Conservation (phyloP, 2,329 filamentous ascomycete species). For the Monilinia vaccinii-corymbosi region DNA sequence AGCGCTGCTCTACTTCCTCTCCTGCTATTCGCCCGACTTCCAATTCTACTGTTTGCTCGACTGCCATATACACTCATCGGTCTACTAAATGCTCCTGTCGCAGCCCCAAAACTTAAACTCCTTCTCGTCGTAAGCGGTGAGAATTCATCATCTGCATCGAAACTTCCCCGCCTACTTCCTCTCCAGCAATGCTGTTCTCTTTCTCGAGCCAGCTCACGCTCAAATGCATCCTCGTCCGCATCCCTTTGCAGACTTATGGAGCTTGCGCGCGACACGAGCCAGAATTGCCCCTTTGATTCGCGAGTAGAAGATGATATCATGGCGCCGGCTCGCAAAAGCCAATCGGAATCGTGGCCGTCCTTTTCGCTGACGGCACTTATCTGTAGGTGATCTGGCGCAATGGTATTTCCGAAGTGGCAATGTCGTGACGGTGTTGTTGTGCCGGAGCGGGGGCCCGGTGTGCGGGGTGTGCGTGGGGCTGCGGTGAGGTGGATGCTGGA, state of each 20-base stretch:
- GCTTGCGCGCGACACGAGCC: constrained; percentile 57
- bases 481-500: constrained; percentile 47
- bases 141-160: constrained; percentile 31
- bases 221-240: constrained; percentile 43
- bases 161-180: constrained; percentile 27
- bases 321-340: constrained; percentile 55
- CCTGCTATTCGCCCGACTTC: constrained; percentile 15
- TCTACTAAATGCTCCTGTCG: constrained; percentile 35
- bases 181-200: constrained; percentile 36
- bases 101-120: constrained; percentile 30
- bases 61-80: constrained; percentile 39
- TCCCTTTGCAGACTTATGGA: constrained; percentile 51
- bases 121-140: constrained; percentile 27
- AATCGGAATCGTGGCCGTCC: constrained; percentile 48
- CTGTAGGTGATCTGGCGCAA: constrained; percentile 20
- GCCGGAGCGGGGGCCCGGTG: constrained; percentile 20
- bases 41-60: constrained; percentile 31
- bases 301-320: constrained; percentile 52
- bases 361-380: constrained; percentile 23
- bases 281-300: constrained; percentile 60
- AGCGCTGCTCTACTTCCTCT: constrained; percentile 17
- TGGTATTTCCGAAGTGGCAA: constrained; percentile 15
- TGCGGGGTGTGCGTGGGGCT: constrained; percentile 4
- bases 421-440: constrained; percentile 17
- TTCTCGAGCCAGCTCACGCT: constrained; percentile 43